Conservation (phyloP, 2,329 filamentous ascomycete species). For the Talaromyces pinophilus region DNA sequence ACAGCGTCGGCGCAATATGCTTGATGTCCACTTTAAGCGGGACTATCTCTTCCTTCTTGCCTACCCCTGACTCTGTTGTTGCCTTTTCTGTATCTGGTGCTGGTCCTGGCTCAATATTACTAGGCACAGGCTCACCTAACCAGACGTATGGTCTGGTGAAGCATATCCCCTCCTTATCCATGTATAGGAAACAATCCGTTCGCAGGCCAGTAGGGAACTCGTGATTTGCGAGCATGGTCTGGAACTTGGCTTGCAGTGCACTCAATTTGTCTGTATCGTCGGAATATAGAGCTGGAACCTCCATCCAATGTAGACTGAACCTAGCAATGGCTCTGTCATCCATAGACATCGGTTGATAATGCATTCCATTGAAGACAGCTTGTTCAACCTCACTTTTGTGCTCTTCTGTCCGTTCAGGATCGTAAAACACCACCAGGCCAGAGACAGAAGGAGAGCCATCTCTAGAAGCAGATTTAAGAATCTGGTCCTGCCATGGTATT, state of each 20-base stretch:
- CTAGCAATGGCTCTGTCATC: neutral
- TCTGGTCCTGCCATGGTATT: neutral
- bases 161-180: neutral
- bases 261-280: neutral
- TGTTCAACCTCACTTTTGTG: neutral
- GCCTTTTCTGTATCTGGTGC: neutral
- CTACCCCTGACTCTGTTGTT: neutral
- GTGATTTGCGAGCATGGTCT: neutral
- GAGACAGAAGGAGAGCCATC: neutral
- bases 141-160: neutral
- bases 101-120: neutral
- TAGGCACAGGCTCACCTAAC: constrained; percentile 1
- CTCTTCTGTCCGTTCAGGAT: neutral
- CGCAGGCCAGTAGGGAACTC: neutral
- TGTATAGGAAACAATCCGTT: neutral
- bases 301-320: neutral
- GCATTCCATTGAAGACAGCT: neutral
- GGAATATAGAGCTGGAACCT: neutral
- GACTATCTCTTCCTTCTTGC: neutral
- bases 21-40: constrained; percentile 27
- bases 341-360: neutral
- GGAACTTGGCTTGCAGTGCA: neutral
- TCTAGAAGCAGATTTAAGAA: neutral
- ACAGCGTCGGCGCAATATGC: constrained; percentile 27
- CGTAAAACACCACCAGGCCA: neutral